A percentile compares a stretch with the other conserved stretches of the same genome.
phyloP scores from a whole-genome alignment of 495 filamentous ascomycete genomes.

The Xylaria nigripes region DNA sequence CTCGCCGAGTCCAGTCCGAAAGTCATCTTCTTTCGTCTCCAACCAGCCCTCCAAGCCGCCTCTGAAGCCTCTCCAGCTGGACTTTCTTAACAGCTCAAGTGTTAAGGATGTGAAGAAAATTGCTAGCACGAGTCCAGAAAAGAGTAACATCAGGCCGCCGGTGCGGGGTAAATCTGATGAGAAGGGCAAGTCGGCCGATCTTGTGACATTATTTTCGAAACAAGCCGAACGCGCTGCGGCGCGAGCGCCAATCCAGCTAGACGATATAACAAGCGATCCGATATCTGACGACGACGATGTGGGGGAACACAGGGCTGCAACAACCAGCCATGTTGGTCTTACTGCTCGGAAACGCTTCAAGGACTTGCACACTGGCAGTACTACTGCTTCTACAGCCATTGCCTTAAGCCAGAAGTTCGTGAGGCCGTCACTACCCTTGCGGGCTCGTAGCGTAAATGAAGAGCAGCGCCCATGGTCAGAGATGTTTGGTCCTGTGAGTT shows the following conservation, averaged over 20 bases:
- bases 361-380: conserved; percentile 14
- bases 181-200: conserved; percentile 39
- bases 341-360: conserved; percentile 39
- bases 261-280: conserved; percentile 44
- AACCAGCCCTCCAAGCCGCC: conserved; percentile 15
- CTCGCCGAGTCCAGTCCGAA: conserved; percentile 31
- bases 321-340: conserved; percentile 36
- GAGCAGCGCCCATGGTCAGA: conserved; percentile 76
- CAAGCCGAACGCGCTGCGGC: conserved; percentile 38
- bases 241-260: conserved; percentile 23
- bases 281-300: conserved; percentile 45
- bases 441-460: conserved; percentile 17
- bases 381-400: conserved; percentile 1
- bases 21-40: conserved; percentile 21
- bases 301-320: conserved; percentile 29
- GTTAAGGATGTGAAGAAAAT: conserved; percentile 26
- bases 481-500: conserved; percentile 59
- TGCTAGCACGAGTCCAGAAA: conserved; percentile 45
- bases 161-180: conserved; percentile 29
- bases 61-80: conserved; percentile 8
- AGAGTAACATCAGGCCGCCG: conserved; percentile 27
- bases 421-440: conserved; percentile 14
- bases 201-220: conserved; percentile 45
- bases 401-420: conserved; percentile 36
- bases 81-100: conserved; percentile 6